These are phyloP conservation scores for Barnettozyma vustinii DNA, from an alignment of 805 yeast genomes.

Conservation along the genomic window DNA sequence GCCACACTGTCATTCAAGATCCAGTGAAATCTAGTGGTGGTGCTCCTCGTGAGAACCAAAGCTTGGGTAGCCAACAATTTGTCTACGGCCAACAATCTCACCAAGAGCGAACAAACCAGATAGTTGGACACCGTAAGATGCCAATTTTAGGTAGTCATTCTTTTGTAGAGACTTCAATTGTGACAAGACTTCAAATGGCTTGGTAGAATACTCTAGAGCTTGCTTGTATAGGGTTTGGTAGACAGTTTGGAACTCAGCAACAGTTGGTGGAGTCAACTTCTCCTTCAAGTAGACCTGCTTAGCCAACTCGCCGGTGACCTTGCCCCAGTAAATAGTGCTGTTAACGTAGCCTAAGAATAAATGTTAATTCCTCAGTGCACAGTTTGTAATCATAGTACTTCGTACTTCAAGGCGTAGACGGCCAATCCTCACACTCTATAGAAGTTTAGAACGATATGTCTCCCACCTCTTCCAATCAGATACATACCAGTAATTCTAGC, in stretches of 20 bases:
- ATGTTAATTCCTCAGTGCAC: neutral
- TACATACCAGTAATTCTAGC: conserved; percentile 32
- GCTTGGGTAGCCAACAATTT: conserved; percentile 80
- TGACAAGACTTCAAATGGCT: conserved; percentile 56
- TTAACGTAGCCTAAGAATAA: conserved; percentile 30
- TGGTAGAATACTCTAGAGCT: conserved; percentile 38
- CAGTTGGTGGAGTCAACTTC: conserved; percentile 87
- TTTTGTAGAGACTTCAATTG: conserved; percentile 44
- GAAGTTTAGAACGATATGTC: neutral
- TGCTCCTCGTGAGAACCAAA: conserved; percentile 37
- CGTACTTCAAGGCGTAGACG: neutral
- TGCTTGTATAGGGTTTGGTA: conserved; percentile 51
- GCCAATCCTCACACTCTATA: neutral
- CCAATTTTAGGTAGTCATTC: conserved; percentile 57
- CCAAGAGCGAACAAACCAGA: conserved; percentile 91
- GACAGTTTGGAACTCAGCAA: conserved; percentile 69
- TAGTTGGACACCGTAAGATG: conserved; percentile 75
- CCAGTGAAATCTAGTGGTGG: conserved; percentile 11
- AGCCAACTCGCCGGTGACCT: conserved; percentile 46
- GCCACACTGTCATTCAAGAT: neutral
- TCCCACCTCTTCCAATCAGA: neutral
- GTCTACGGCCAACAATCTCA: conserved; percentile 95
- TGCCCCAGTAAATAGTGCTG: conserved; percentile 73
- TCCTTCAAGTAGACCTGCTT: conserved; percentile 79
- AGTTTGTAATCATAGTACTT: neutral